Evolutionary conservation across 768 basidiomycete genomes (phyloP).

Genomic region (Daedaleopsis nitida): DNA sequence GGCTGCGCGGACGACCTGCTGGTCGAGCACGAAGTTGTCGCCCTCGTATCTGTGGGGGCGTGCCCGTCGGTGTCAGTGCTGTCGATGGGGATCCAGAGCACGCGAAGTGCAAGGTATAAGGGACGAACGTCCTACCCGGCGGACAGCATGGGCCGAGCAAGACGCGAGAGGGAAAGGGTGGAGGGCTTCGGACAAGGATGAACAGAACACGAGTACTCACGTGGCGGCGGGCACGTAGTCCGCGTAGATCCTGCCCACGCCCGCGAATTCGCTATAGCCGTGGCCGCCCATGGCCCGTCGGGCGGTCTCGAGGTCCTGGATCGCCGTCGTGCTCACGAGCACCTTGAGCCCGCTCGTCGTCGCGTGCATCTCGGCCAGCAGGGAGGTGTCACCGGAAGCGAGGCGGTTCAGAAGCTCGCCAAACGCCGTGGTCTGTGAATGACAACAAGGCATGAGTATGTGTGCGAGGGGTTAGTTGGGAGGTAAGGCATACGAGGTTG

Average conservation of each 20-base stretch:
- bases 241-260: constrained; percentile 64
- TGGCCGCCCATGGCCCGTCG: constrained; percentile 78
- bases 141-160: no score
- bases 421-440: constrained; percentile 50
- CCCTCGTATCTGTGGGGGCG: constrained; percentile 66
- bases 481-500: constrained; percentile 46
- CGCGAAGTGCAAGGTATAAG: no score
- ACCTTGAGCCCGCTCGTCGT: constrained; percentile 71
- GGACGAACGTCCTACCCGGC: no score
- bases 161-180: no score
- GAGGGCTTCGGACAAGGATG: no score
- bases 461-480: background rate
- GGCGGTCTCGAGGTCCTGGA: constrained; percentile 63
- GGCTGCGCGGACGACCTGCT: constrained; percentile 73
- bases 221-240: constrained; percentile 67
- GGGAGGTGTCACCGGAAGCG: constrained; percentile 55
- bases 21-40: constrained; percentile 77
- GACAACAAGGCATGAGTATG: background rate
- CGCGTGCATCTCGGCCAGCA: constrained; percentile 74
- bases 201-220: constrained; percentile 36
- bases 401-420: constrained; percentile 50
- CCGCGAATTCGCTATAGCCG: constrained; percentile 70
- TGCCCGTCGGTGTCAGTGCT: background rate
- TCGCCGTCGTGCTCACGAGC: constrained; percentile 51
- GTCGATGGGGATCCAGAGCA: no score